These are phyloP conservation scores for Cystobasidium slooffiae DNA, from an alignment of 1,284 basidiomycete genomes.

Conservation along the genomic window DNA sequence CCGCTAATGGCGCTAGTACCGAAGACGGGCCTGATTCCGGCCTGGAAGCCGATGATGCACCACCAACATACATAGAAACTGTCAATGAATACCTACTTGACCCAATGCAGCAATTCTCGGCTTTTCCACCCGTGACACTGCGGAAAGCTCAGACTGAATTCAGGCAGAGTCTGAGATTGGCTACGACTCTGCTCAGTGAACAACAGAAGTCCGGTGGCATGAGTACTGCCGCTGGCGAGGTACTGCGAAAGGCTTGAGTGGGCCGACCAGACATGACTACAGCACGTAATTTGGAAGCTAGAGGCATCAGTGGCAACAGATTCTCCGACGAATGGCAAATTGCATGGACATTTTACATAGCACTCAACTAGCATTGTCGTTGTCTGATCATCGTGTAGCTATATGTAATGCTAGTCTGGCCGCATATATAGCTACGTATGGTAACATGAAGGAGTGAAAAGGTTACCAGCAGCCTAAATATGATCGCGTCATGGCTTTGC, in stretches of 20 bases:
- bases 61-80: conserved; percentile 33
- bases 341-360: neutral
- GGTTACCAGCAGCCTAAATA: no score
- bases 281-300: neutral
- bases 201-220: conserved; percentile 6
- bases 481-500: conserved; percentile 15
- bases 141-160: conserved; percentile 42
- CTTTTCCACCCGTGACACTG: conserved; percentile 47
- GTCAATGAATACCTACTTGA: conserved; percentile 36
- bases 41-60: conserved; percentile 1
- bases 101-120: conserved; percentile 48
- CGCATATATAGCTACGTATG: no score
- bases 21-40: neutral
- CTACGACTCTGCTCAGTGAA: neutral
- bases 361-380: no score
- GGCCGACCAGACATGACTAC: neutral
- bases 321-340: neutral
- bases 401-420: no score
- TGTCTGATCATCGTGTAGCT: no score
- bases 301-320: neutral
- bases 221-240: conserved; percentile 1
- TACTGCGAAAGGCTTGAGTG: neutral
- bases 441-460: no score
- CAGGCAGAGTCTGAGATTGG: conserved; percentile 14
- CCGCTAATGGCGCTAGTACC: neutral